Base-by-base conservation (phyloP, 306 rosid genomes). In the Ochetophila trinervis region DNA sequence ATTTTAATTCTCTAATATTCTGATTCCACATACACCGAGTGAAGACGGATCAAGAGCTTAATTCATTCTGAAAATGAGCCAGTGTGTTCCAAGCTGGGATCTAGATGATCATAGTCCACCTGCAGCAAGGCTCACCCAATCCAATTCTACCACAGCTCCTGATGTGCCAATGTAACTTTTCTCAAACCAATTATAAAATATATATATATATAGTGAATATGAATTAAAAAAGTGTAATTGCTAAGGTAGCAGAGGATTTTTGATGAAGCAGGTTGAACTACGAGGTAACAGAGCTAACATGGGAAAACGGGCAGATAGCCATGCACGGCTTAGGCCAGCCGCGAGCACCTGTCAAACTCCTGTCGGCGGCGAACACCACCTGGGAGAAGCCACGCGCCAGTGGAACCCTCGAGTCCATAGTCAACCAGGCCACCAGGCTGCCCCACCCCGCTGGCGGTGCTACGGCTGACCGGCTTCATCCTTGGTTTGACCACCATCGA, bases 81-180 rank as follows among this genome's bases (percentile, higher is more conserved):
- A 83, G 85, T 81, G 98, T 40, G 98, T 93, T 66, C 98, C 97
- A 5, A 82, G 89, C 63, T 84, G 93, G 98, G 95, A 84, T 66
- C 50, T 84, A n/a, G 86, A 86, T 16, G 84, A 85, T 54, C 55
- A 35, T 21, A 68, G 61, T 9, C 60, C 82, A 15, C 20, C 80
- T 42, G 19, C 54, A 0, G 22, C 54, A 0, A 78, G 76, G 56
- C 36, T 66, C 45, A 56, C 90, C 54, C 78, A 74, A 77, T 77
- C 89, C 65, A 76, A 53, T 21, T 82, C 91, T 66, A 56, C 86
- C 24, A 49, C 80, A 22, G 74, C 81, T 34, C 76, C 74, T 37
- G 91, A 82, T 71, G 74, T 72, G 34, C 79, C 95, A 65, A 68
- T 77, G 98, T 87, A 52, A 50, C 58, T 13, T 20, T 36, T 66